Base-by-base conservation (phyloP, 768 basidiomycete species). In the Coprinopsis strossmayeri region DNA sequence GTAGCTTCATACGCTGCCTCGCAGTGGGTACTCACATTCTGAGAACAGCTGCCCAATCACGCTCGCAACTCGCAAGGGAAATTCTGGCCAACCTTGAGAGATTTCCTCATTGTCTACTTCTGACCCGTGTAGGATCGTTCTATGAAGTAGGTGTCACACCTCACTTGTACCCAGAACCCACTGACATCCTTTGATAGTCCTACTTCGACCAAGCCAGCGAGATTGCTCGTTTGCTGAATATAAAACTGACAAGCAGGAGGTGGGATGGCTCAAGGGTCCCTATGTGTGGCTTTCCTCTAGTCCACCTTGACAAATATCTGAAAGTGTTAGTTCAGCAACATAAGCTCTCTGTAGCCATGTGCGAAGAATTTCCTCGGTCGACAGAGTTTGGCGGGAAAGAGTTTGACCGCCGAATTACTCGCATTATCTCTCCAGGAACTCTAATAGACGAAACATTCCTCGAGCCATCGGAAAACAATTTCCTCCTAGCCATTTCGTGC, bases 81-180 rank as follows among this genome's bases (percentile, higher is more conserved):
- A 84, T 97, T 26, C 71, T 78, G 53, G 64, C 76, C 21, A 91
- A 96, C 59, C 71, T 87, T 17, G 67, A 71, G 34, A 78, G 69
- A 40, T 96, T 91, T 59, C 87, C 94, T 18, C 87, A 93, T 57
- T 94, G 92, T 60, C 74, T 96, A 24, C 71, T 97, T 21, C 74
- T 98, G 15, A 97, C 93, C 5, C 80, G 91, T 46, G 92, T 97
- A 10, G 94, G 94, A 12, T 85, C 91, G 57, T 97, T 97, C 64
- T 97, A 95, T 60, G 94, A 97, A 78, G 94, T 91, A 61, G 34
- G 69, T 10, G 20, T 13, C 12, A 39, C 34, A 38, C 40, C 48
- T 44, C 45, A 37, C 18, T 3, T 43, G 21, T 17, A 25, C 2
- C 20, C 17, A 17, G 7, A 20, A 15, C 26, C 30, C 13, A 39